Conservation (phyloP, 371 early-diverging fungal genomes). For the Nematocida minor region DNA sequence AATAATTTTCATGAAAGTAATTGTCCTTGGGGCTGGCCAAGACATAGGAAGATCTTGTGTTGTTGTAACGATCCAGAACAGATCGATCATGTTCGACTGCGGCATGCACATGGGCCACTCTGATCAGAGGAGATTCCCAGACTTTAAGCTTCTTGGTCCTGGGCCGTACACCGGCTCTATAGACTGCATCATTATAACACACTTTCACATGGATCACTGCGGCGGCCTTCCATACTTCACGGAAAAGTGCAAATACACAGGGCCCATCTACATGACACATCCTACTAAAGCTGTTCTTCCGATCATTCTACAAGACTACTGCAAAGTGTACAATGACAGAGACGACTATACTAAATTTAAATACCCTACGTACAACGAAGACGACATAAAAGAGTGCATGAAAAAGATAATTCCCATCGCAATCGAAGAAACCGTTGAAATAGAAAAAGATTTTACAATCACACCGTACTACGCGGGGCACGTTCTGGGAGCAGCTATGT, state of each 20-base stretch:
- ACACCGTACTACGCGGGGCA: constrained; percentile 90
- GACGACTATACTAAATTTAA: constrained; percentile 70
- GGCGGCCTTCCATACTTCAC: constrained; percentile 88
- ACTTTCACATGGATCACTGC: constrained; percentile 92
- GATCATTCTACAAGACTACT: constrained; percentile 79
- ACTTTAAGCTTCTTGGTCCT: constrained; percentile 75
- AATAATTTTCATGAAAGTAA: constrained; percentile 44
- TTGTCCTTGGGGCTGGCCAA: constrained; percentile 69
- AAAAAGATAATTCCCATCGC: constrained; percentile 81
- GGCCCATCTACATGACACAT: constrained; percentile 87
- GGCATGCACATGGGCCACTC: constrained; percentile 92
- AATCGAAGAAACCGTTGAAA: constrained; percentile 65
- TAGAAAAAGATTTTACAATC: constrained; percentile 65
- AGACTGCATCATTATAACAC: constrained; percentile 81
- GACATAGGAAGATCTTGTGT: constrained; percentile 88
- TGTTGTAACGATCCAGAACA: constrained; percentile 74
- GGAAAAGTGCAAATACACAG: constrained; percentile 82
- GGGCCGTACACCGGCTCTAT: constrained; percentile 74
- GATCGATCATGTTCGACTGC: constrained; percentile 90
- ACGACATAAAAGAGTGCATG: constrained; percentile 78
- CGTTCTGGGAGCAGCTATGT: constrained; percentile 94
- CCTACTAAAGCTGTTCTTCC: constrained; percentile 88
- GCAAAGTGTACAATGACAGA: constrained; percentile 73
- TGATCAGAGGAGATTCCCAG: constrained; percentile 88
- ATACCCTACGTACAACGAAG: constrained; percentile 83